Evolutionary conservation across 495 filamentous ascomycete species (phyloP).

Genomic region (Neurospora sp.): DNA sequence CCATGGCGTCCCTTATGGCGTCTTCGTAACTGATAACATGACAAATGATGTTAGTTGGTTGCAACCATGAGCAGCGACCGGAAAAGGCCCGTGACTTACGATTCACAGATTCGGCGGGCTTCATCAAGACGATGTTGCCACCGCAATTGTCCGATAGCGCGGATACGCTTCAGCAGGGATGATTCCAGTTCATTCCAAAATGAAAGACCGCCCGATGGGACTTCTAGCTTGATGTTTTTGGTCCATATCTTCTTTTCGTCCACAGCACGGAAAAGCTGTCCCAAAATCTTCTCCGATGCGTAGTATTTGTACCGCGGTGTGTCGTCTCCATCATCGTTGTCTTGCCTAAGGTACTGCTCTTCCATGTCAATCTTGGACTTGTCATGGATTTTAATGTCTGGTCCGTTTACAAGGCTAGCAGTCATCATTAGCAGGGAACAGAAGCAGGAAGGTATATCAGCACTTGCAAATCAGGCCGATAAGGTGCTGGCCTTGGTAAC

Average conservation of each 20-base stretch:
- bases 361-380: constrained; percentile 37
- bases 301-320: constrained; percentile 50
- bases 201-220: constrained; percentile 5
- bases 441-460: not conserved
- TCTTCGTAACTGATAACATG: constrained; percentile 51
- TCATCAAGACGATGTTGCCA: constrained; percentile 29
- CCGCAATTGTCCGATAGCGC: constrained; percentile 8
- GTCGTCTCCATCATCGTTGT: constrained; percentile 42
- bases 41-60: not conserved
- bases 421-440: constrained; percentile 3
- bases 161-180: constrained; percentile 13
- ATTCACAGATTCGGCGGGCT: constrained; percentile 43
- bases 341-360: constrained; percentile 8
- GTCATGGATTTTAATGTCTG: constrained; percentile 42
- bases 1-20: constrained; percentile 44
- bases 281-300: constrained; percentile 56
- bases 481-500: constrained; percentile 13
- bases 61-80: not conserved
- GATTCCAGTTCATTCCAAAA: constrained; percentile 38
- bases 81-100: constrained; percentile 27
- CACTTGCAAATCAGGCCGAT: constrained; percentile 35
- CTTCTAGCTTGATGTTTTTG: constrained; percentile 36
- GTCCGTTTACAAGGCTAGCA: constrained; percentile 49
- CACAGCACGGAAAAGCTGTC: constrained; percentile 61
- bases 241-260: constrained; percentile 61